A percentile compares a stretch with the other conserved stretches of the same genome.
Evolutionary conservation across 495 filamentous ascomycete genomes (phyloP).

Genomic region (Penicillium pancosmium): DNA sequence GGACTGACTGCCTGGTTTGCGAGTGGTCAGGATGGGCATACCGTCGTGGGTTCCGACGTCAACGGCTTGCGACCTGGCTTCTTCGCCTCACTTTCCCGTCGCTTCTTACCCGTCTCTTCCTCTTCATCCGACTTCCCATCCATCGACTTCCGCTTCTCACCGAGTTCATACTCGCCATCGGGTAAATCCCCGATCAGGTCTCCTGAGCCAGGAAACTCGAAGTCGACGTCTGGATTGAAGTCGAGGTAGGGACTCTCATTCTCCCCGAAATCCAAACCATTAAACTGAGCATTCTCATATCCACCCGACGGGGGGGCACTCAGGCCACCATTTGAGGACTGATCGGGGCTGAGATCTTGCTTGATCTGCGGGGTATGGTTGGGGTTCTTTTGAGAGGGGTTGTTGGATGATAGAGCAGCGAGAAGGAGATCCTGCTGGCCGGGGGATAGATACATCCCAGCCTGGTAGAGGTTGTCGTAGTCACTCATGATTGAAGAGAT

Average conservation of each 20-base stretch:
- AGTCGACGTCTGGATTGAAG: constrained; percentile 74
- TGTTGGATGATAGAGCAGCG: constrained; percentile 84
- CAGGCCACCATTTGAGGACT: constrained; percentile 35
- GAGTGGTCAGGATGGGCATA: constrained; percentile 51
- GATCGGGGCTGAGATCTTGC: constrained; percentile 37
- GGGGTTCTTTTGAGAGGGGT: constrained; percentile 40
- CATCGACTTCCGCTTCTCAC: constrained; percentile 79
- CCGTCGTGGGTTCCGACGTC: constrained; percentile 92
- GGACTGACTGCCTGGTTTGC: constrained; percentile 4
- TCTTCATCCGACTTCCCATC: constrained; percentile 70
- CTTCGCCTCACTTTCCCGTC: constrained; percentile 82
- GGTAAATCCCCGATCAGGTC: constrained; percentile 80
- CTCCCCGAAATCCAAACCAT: constrained; percentile 50
- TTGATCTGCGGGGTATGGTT: constrained; percentile 31
- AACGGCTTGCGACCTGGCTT: constrained; percentile 96
- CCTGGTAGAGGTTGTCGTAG: constrained; percentile 42
- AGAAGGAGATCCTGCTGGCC: constrained; percentile 87
- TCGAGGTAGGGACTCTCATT: constrained; percentile 84
- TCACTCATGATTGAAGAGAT: constrained; percentile 34
- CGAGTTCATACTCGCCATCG: constrained; percentile 52
- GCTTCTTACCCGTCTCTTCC: constrained; percentile 72
- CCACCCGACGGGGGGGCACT: constrained; percentile 54
- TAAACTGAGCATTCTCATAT: constrained; percentile 50
- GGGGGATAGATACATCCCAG: constrained; percentile 70
- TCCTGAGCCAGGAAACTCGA: constrained; percentile 60